Evolutionary conservation across 768 basidiomycete genomes (phyloP), one percentile per base, ranked within the genome.

Genomic region (Leccinum barrowsii): DNA sequence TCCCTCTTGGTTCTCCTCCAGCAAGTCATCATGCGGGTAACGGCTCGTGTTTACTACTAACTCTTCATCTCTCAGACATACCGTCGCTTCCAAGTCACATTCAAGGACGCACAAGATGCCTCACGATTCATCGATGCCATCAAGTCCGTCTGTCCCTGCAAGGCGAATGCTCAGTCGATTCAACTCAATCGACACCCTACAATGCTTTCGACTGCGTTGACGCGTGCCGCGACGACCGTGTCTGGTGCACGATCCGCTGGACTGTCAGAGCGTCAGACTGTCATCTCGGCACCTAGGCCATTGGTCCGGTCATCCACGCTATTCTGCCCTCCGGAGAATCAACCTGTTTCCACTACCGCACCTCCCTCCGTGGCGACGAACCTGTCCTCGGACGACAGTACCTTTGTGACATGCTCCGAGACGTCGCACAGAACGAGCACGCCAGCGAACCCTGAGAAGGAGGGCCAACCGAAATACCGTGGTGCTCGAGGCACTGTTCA

Each of bases 21-120:
- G 78, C 74, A 64, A 58, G 72, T 68, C 19, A 17, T 48, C 24
- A 19, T 53, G 12, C 51, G 13, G 17, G 22, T 40, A 48, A 19
- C 37, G 49, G 48, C 24, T 8, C 22, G 13, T 40, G 19, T 2
- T 35, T 32, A 32, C 40, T 37, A 37, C 61, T 65, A 55, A 70
- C 49, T 13, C 24, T 28, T 42, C 12, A 26, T 62, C 54, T 53
- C 7, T n/a, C 60, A 91, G 90, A 73, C 77, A 2, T 89, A 86
- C 68, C 83, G 87, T 52, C 85, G 90, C 15, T 89, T 92, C 64
- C 90, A 92, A 68, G 79, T 91, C 28, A 85, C 85, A 21, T 90
- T 92, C 60, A 67, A 76, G 52, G 77, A 79, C n/a, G 53, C 75
- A 15, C 58, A 68, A 3, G 78, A 81, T 32, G 82, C 85, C 0